Evolutionary conservation across 306 rosid genomes (phyloP).

Genomic region (Dalbergia cochinchinensis): DNA sequence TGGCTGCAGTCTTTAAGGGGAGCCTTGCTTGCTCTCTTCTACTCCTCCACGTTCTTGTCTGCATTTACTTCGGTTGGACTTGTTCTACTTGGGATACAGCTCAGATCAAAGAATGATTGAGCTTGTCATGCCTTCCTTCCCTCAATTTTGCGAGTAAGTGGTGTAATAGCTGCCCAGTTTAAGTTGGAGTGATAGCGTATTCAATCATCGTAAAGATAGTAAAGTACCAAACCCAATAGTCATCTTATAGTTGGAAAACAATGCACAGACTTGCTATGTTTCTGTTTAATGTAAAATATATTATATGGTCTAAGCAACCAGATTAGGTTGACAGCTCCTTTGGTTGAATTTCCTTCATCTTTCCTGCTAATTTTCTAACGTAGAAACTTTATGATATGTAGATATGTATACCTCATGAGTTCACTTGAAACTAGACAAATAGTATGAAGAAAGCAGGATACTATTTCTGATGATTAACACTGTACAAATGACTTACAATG

Average conservation of each 20-base stretch:
- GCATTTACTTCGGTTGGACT: slow-evolving; percentile 71
- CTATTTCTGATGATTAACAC: too few relatives aligned
- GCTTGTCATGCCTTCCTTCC: slow-evolving; percentile 25
- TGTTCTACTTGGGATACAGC: slow-evolving; percentile 78
- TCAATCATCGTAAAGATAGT: not conserved
- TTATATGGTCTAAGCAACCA: slow-evolving; percentile 20
- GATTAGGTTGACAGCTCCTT: not conserved
- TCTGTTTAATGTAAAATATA: slow-evolving; percentile 10
- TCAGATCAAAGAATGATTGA: slow-evolving; percentile 69
- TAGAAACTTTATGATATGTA: slow-evolving; percentile 7
- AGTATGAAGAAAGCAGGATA: too few relatives aligned
- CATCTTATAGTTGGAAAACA: slow-evolving; percentile 31
- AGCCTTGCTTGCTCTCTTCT: slow-evolving; percentile 76
- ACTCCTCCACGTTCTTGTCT: slow-evolving; percentile 72
- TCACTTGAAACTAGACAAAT: not conserved
- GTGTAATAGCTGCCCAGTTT: slow-evolving; percentile 30
- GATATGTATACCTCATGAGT: slow-evolving; percentile 14
- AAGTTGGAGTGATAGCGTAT: slow-evolving; percentile 29
- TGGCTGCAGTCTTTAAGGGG: slow-evolving; percentile 78
- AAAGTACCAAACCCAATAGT: slow-evolving; percentile 1
- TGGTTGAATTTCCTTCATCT: slow-evolving; percentile 14
- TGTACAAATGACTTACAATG: too few relatives aligned
- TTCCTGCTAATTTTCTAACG: slow-evolving; percentile 23
- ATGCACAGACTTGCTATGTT: slow-evolving; percentile 28
- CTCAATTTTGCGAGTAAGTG: slow-evolving; percentile 45